Conservation (phyloP, 129 eudicot genomes). For the Solidago caesia region DNA sequence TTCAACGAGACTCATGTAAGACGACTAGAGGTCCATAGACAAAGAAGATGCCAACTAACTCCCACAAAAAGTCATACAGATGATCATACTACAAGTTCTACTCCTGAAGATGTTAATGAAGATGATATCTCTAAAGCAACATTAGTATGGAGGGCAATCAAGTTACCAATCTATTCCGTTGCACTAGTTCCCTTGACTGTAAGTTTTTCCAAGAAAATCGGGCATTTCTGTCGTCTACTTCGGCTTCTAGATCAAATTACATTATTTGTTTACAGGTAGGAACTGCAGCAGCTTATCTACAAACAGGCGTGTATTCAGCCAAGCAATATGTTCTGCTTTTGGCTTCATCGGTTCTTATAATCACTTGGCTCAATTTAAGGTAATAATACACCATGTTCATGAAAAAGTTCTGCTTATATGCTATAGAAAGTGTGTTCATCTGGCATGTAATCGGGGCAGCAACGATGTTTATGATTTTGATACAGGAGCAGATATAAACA, state of each 20-base stretch:
- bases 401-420: background rate
- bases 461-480: conserved; percentile 97
- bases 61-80: conserved; percentile 27
- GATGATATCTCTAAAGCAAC: conserved; percentile 54
- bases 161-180: conserved; percentile 85
- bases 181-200: conserved; percentile 89
- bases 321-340: conserved; percentile 55
- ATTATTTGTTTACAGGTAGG: conserved; percentile 58
- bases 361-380: conserved; percentile 97
- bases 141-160: conserved; percentile 89
- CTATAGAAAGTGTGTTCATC: conserved; percentile 12
- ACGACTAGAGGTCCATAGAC: conserved; percentile 10
- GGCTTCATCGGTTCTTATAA: conserved; percentile 67
- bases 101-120: conserved; percentile 31
- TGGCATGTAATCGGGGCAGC: conserved; percentile 55
- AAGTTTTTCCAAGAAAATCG: conserved; percentile 28
- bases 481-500: conserved; percentile 88
- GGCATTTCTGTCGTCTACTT: background rate
- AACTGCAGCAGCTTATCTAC: conserved; percentile 77
- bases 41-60: conserved; percentile 10
- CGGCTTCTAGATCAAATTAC: background rate
- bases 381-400: conserved; percentile 23
- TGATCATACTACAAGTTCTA: conserved; percentile 15
- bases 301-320: conserved; percentile 67
- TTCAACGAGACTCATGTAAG: conserved; percentile 11